Percentiles rank a stretch among this genome's conserved stretches.
phyloP scores from a whole-genome alignment of 2,329 filamentous ascomycete species.

The Apiospora malaysiana region DNA sequence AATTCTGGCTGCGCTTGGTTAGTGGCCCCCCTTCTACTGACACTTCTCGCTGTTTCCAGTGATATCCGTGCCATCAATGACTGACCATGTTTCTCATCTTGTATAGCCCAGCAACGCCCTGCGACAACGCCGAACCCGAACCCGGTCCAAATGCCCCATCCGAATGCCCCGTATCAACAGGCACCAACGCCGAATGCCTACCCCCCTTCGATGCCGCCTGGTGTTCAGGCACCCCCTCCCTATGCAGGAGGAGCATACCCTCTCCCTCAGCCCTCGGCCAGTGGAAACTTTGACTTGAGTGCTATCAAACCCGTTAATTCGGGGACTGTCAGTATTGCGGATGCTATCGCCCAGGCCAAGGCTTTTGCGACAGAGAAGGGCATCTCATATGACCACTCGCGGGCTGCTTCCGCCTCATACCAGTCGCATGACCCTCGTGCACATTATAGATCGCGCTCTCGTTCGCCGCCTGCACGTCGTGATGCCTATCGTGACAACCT shows the following conservation, averaged over 20 bases:
- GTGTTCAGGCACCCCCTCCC: conserved; percentile 42
- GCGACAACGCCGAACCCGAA: conserved; percentile 46
- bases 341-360: conserved; percentile 84
- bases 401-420: conserved; percentile 54
- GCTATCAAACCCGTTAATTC: conserved; percentile 79
- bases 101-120: conserved; percentile 49
- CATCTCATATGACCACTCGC: conserved; percentile 61
- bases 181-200: conserved; percentile 47
- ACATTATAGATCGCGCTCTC: conserved; percentile 72
- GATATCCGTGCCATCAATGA: conserved; percentile 20
- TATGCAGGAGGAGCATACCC: conserved; percentile 48
- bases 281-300: conserved; percentile 81
- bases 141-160: conserved; percentile 46
- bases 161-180: conserved; percentile 41
- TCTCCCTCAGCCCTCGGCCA: conserved; percentile 72
- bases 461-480: conserved; percentile 71
- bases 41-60: neutral
- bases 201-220: conserved; percentile 46
- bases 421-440: conserved; percentile 49
- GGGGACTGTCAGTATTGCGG: conserved; percentile 81
- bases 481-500: conserved; percentile 76
- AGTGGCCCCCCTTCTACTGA: conserved; percentile 31
- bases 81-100: conserved; percentile 23
- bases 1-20: conserved; percentile 56
- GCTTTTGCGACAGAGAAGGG: conserved; percentile 83